Percentiles rank a stretch among this genome's conserved stretches.
Evolutionary conservation across 805 yeast genomes (phyloP).

Genomic region (Millerozyma acaciae): DNA sequence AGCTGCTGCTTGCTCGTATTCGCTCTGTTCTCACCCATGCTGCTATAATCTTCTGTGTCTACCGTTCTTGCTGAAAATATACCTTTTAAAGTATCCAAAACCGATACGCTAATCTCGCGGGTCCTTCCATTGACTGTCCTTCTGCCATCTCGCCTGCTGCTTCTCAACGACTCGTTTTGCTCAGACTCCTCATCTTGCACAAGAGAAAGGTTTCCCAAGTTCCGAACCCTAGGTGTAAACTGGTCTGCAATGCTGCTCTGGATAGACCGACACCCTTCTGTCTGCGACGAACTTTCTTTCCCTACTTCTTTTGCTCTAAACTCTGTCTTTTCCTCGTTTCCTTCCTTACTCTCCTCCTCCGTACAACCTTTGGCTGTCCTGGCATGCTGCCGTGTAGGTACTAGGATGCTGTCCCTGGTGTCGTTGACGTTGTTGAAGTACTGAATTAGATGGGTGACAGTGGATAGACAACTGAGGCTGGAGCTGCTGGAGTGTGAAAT

Average conservation of each 20-base stretch:
- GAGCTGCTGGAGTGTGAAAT: slow-evolving; percentile 1
- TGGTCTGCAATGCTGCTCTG: slow-evolving; percentile 5
- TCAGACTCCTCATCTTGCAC: background rate
- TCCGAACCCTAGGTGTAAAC: slow-evolving; percentile 9
- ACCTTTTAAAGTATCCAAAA: too few species aligned
- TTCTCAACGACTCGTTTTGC: background rate
- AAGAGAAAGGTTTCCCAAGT: slow-evolving; percentile 9
- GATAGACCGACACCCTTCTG: slow-evolving; percentile 1
- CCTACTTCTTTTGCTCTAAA: background rate
- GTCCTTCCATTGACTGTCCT: background rate
- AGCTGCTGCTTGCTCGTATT: too few species aligned
- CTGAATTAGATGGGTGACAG: slow-evolving; percentile 1
- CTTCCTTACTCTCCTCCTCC: background rate
- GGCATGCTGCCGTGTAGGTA: background rate
- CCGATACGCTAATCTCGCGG: too few species aligned
- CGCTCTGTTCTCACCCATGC: too few species aligned
- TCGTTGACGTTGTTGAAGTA: slow-evolving; percentile 4
- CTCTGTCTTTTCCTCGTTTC: background rate
- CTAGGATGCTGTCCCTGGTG: background rate
- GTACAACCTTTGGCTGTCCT: too few species aligned
- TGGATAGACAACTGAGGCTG: background rate
- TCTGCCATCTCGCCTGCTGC: background rate
- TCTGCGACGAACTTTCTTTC: background rate
- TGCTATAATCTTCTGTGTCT: too few species aligned
- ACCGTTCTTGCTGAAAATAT: too few species aligned